Base-by-base conservation (phyloP, 495 filamentous ascomycete species). In the Pyrenula massariospora region DNA sequence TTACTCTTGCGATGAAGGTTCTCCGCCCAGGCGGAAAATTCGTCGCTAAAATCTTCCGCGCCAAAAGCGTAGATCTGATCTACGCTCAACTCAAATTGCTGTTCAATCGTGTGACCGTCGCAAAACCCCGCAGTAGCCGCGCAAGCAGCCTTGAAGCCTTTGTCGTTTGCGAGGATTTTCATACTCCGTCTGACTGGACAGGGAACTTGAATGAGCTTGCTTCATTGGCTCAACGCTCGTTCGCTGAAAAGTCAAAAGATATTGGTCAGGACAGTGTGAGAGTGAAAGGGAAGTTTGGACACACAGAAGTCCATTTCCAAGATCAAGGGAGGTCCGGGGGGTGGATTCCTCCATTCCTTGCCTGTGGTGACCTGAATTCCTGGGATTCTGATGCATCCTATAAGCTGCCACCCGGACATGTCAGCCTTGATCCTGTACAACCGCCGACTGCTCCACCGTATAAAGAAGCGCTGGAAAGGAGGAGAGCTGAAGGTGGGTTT, bases 71-170 rank as follows among this genome's bases (percentile, higher is more conserved):
- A 12, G 91, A 96, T 62, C 72, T 96, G 2, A 79, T 96, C 1
- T 96, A 91, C 66, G 88, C 91, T 3, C 93, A 97, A 62, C 78
- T 97, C 50, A 89, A 89, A 58, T 82, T 90, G 23, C 87, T 96
- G 55, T 98, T 98, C 59, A 81, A 88, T 56, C 75, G 82, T 54
- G 93, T 98, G 25, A 81, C 84, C 54, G 89, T 95, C 48, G 90
- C 93, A 12, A 98, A 98, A 68, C 93, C 93, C 12, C 78, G 93
- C 48, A 94, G 88, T 52, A 93, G 87, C 59, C 79, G 93, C 10
- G 93, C 91, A 10, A 98, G 93, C 68, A 95, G 89, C 70, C 78
- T 98, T 24, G 93, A 98, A 66, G 91, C 93, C 1, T 98, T 97
- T 62, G 85, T 98, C 48, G 91, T 98, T 22, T 97, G 93, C 72